Evolutionary conservation across 2,329 filamentous ascomycete species (phyloP).

Genomic region (Nemania sp.): DNA sequence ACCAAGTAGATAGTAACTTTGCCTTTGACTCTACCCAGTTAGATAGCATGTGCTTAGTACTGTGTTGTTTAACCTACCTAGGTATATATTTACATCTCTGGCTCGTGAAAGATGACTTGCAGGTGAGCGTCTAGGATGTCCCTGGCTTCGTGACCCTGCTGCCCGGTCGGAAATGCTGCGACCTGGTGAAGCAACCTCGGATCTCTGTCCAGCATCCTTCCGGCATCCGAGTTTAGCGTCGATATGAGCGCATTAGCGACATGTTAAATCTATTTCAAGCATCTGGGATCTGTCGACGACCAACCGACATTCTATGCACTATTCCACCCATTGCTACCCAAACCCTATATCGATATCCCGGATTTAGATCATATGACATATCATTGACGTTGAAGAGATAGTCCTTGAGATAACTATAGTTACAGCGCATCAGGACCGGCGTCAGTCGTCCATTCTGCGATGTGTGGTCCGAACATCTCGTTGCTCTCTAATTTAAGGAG

Average conservation of each 20-base stretch:
- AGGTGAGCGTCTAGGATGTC: constrained; percentile 14
- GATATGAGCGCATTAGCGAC: constrained; percentile 33
- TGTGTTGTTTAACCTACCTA: background rate
- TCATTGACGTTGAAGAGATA: background rate
- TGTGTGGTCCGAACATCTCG: too few species aligned
- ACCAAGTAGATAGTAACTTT: background rate
- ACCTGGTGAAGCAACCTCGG: constrained; percentile 17
- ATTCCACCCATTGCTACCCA: constrained; percentile 2
- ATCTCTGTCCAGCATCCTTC: constrained; percentile 28
- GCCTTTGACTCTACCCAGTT: background rate
- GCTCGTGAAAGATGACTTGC: constrained; percentile 10
- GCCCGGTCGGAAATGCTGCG: constrained; percentile 14
- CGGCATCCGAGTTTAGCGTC: constrained; percentile 38
- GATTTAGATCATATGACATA: background rate
- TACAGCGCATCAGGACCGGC: background rate
- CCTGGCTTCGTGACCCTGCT: constrained; percentile 7
- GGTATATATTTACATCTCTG: background rate
- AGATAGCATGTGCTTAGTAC: background rate
- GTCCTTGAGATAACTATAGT: background rate
- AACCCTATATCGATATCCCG: background rate
- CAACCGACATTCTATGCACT: background rate
- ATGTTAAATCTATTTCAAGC: constrained; percentile 25
- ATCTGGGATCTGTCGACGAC: constrained; percentile 1
- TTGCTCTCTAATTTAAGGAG: too few species aligned
- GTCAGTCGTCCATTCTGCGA: background rate